These are phyloP conservation scores for Podila horticola DNA, from an alignment of 192 early-diverging fungal species.

Conservation along the genomic window DNA sequence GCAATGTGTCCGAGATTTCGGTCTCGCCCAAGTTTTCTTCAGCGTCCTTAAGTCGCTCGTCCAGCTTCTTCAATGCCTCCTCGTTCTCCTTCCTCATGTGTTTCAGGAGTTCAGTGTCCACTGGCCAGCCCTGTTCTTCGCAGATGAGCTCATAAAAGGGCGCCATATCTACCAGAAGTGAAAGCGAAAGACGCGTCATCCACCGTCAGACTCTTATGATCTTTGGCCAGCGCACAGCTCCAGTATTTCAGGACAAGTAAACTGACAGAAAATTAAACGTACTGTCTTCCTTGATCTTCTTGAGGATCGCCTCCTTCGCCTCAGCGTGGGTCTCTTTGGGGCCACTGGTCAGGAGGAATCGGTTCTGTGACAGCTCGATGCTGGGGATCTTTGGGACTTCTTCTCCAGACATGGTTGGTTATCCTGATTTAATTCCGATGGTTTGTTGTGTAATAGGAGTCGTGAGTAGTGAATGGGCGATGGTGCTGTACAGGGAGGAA, in stretches of 20 bases:
- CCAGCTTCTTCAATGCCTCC: conserved; percentile 80
- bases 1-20: conserved; percentile 86
- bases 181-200: background rate
- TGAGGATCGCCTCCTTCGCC: conserved; percentile 75
- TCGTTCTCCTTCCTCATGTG: conserved; percentile 76
- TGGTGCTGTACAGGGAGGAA: background rate
- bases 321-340: conserved; percentile 73
- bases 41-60: conserved; percentile 89
- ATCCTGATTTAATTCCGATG: background rate
- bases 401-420: conserved; percentile 63
- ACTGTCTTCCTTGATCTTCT: conserved; percentile 86
- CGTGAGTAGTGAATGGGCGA: background rate
- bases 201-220: background rate
- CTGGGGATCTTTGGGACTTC: conserved; percentile 87
- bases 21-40: conserved; percentile 95
- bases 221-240: background rate
- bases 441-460: background rate
- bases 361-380: conserved; percentile 85
- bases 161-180: conserved; percentile 77
- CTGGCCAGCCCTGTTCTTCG: conserved; percentile 70
- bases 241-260: background rate
- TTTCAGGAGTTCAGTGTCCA: conserved; percentile 62
- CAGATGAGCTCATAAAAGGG: conserved; percentile 77
- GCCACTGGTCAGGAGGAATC: conserved; percentile 82
- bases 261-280: conserved; percentile 47